Percentiles rank a stretch among this genome's conserved stretches.
phyloP scores from a whole-genome alignment of 371 early-diverging fungal genomes.

The Rhizopus arrhizus region DNA sequence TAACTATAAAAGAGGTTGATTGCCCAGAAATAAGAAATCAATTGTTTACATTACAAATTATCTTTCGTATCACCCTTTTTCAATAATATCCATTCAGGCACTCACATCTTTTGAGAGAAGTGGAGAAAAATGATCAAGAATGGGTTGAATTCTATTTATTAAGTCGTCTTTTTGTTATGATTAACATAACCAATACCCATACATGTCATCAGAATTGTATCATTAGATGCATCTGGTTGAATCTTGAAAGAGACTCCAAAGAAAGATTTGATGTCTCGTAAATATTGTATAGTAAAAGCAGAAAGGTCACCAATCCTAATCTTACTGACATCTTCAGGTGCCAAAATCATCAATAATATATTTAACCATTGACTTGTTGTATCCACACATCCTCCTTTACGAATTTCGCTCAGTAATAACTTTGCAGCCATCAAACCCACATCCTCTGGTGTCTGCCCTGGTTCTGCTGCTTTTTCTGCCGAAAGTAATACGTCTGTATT shows the following conservation, averaged over 20 bases:
- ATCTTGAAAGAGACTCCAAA: slow-evolving; percentile 93
- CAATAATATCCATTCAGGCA: too few relatives aligned
- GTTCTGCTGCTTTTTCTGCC: slow-evolving; percentile 80
- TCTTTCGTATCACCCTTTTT: too few relatives aligned
- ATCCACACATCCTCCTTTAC: slow-evolving; percentile 89
- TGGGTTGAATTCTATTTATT: slow-evolving; percentile 16
- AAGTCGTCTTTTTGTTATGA: slow-evolving; percentile 81
- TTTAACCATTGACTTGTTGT: slow-evolving; percentile 86
- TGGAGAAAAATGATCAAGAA: not conserved
- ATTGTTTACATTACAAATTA: too few relatives aligned
- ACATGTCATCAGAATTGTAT: slow-evolving; percentile 81
- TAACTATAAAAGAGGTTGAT: too few relatives aligned
- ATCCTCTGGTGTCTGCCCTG: slow-evolving; percentile 87
- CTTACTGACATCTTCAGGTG: slow-evolving; percentile 93
- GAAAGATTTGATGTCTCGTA: slow-evolving; percentile 87
- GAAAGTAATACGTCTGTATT: slow-evolving; percentile 82
- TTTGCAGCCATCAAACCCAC: slow-evolving; percentile 78
- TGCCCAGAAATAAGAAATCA: too few relatives aligned
- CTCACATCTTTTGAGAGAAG: not conserved
- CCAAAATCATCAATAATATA: slow-evolving; percentile 81
- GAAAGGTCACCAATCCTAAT: slow-evolving; percentile 84
- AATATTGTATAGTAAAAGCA: slow-evolving; percentile 84
- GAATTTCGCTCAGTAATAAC: slow-evolving; percentile 81
- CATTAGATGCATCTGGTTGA: slow-evolving; percentile 68
- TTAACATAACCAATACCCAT: slow-evolving; percentile 91